These are phyloP conservation scores for Auricularia sp. DNA, from an alignment of 768 basidiomycete genomes.

Conservation along the genomic window DNA sequence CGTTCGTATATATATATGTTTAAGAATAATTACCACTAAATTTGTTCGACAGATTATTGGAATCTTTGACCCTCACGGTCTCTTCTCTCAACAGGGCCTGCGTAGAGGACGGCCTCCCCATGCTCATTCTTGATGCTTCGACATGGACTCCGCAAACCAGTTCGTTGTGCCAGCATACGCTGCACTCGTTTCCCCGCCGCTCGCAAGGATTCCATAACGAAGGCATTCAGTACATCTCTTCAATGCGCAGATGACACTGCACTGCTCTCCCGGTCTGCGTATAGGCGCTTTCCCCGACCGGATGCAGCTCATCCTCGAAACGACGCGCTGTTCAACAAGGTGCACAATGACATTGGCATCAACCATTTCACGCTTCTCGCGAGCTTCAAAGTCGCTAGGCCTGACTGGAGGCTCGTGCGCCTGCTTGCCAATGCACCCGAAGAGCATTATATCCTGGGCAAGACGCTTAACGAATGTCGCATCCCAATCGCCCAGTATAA, in stretches of 20 bases:
- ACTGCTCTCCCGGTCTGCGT: too few species aligned
- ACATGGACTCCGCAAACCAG: background rate
- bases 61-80: too few species aligned
- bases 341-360: background rate
- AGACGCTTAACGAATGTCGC: background rate
- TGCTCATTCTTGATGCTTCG: background rate
- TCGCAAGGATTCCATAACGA: background rate
- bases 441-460: background rate
- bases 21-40: too few species aligned
- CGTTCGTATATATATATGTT: too few species aligned
- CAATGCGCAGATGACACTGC: too few species aligned
- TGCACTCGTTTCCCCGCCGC: background rate
- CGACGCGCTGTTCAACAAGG: background rate
- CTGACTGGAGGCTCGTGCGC: background rate
- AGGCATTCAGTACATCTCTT: background rate
- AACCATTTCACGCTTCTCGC: background rate
- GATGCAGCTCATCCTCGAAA: background rate
- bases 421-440: background rate
- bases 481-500: background rate
- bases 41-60: too few species aligned
- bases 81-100: too few species aligned
- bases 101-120: background rate
- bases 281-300: too few species aligned
- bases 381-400: background rate
- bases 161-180: background rate